phyloP scores from a whole-genome alignment of 495 filamentous ascomycete species.

The Penicillium coprophilum region DNA sequence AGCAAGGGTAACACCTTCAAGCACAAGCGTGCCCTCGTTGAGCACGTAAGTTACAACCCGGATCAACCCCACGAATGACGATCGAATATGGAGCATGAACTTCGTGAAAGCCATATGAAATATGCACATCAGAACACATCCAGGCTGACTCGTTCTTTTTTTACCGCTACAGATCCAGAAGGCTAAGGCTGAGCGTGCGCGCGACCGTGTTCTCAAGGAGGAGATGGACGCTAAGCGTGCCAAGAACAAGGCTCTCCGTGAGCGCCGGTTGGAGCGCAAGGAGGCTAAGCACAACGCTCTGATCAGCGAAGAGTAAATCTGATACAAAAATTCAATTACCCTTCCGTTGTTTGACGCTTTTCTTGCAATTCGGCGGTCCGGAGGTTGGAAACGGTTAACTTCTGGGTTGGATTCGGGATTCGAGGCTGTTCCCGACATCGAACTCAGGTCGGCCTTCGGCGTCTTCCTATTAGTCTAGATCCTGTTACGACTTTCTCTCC shows the following conservation, averaged over 20 bases:
- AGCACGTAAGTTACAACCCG: slow-evolving; percentile 77
- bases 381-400: slow-evolving; percentile 40
- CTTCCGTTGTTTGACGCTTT: slow-evolving; percentile 39
- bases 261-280: slow-evolving; percentile 88
- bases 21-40: slow-evolving; percentile 99
- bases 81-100: slow-evolving; percentile 6
- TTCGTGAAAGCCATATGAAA: background rate
- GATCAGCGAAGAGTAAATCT: slow-evolving; percentile 66
- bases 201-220: slow-evolving; percentile 92
- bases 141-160: slow-evolving; percentile 31
- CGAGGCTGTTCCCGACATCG: slow-evolving; percentile 18
- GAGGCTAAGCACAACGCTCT: slow-evolving; percentile 85
- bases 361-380: slow-evolving; percentile 40
- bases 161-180: slow-evolving; percentile 80
- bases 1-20: slow-evolving; percentile 99
- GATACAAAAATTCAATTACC: slow-evolving; percentile 25
- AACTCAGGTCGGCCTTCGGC: slow-evolving; percentile 34
- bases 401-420: slow-evolving; percentile 27
- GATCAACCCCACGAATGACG: slow-evolving; percentile 8
- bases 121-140: slow-evolving; percentile 5
- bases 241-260: slow-evolving; percentile 99
- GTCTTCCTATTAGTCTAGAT: slow-evolving; percentile 28
- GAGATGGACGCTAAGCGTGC: slow-evolving; percentile 99
- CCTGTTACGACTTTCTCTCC: slow-evolving; percentile 20
- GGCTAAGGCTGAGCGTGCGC: slow-evolving; percentile 97